These are phyloP conservation scores for Nicotiana otophora DNA, from an alignment of 257 asterid species.

Conservation along the genomic window DNA sequence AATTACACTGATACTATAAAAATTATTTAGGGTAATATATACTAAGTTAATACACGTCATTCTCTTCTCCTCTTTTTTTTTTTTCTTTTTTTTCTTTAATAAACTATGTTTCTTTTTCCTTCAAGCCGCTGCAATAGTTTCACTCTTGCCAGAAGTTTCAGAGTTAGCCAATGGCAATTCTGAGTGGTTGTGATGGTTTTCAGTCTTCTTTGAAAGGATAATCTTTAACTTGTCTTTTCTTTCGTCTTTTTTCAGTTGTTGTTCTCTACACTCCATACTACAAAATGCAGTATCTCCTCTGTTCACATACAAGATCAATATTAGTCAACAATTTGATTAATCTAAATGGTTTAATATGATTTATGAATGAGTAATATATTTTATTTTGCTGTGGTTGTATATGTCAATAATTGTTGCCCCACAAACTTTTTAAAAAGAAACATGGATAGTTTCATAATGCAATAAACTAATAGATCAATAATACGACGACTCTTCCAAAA, in stretches of 20 bases:
- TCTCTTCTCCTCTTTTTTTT: background rate
- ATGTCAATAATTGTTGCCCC: background rate
- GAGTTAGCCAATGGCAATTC: background rate
- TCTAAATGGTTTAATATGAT: background rate
- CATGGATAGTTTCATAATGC: background rate
- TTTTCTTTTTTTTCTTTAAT: background rate
- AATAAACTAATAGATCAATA: background rate
- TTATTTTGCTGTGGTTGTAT: background rate
- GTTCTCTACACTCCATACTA: slow-evolving; percentile 45
- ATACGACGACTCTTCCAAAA: no score
- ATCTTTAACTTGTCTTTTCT: slow-evolving; percentile 16
- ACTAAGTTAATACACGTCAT: background rate
- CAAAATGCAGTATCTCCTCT: slow-evolving; percentile 50
- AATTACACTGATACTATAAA: no score
- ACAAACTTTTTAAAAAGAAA: background rate
- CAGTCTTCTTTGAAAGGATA: slow-evolving; percentile 7
- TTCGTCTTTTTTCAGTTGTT: slow-evolving; percentile 33
- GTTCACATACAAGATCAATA: background rate
- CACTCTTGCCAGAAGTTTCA: slow-evolving; percentile 19
- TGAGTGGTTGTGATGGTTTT: slow-evolving; percentile 14
- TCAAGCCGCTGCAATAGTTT: slow-evolving; percentile 24
- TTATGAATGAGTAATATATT: background rate
- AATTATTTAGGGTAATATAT: background rate
- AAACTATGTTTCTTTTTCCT: background rate
- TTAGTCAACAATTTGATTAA: background rate